Conservation (phyloP, 2,329 filamentous ascomycete genomes). For the Mollisia scopiformis region DNA sequence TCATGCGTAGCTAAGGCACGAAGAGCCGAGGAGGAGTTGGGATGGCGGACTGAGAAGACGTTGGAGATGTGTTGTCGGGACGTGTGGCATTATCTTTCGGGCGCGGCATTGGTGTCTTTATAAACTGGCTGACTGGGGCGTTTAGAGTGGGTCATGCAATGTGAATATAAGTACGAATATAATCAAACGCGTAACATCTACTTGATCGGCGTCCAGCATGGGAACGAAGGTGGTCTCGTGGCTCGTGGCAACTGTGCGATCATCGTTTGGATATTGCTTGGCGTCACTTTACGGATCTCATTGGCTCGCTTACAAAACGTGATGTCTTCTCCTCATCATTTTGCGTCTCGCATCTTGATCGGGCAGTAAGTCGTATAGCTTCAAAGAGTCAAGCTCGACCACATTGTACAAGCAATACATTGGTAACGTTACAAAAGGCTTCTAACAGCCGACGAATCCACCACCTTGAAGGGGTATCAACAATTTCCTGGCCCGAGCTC, state of each 20-base stretch:
- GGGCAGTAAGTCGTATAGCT: background rate
- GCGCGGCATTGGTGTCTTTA: background rate
- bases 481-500: background rate
- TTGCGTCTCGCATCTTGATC: background rate
- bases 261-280: background rate
- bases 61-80: slow-evolving; percentile 29
- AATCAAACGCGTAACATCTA: background rate
- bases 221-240: background rate
- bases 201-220: background rate
- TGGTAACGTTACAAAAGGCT: slow-evolving; percentile 4
- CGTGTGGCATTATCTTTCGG: slow-evolving; percentile 26
- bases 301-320: background rate
- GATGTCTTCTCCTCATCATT: background rate
- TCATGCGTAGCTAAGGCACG: slow-evolving; percentile 46
- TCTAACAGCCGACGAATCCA: background rate
- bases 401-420: background rate
- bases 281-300: background rate
- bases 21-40: slow-evolving; percentile 45
- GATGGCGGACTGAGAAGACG: slow-evolving; percentile 42
- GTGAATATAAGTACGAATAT: background rate
- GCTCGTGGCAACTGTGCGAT: background rate
- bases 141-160: slow-evolving; percentile 4
- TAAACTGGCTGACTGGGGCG: slow-evolving; percentile 1
- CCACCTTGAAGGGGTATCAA: background rate
- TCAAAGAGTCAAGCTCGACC: background rate